A percentile compares a stretch with the other conserved stretches of the same genome.
Conservation (phyloP, 306 rosid genomes). For the Vigna reflexopilosa region DNA sequence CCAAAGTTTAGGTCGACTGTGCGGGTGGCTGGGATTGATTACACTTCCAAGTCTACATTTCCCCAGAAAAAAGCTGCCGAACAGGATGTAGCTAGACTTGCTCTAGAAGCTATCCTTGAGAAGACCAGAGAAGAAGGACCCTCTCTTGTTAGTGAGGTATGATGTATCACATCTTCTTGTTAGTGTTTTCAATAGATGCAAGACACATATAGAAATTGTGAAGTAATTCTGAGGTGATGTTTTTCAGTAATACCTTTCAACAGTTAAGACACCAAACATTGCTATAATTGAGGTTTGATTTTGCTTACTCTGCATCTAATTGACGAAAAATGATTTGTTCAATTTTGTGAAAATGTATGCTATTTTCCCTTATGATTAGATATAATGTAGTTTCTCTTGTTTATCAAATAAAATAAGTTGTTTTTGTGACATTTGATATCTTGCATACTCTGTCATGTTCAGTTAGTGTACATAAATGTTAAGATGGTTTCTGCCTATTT, state of each 20-base stretch:
- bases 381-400: neutral
- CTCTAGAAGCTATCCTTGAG: conserved; percentile 38
- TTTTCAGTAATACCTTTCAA: neutral
- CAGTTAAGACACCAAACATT: neutral
- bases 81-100: conserved; percentile 60
- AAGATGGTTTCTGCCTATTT: neutral
- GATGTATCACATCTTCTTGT: neutral
- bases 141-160: conserved; percentile 53
- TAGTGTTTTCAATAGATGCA: neutral
- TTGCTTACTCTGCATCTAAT: neutral
- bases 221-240: conserved; percentile 3
- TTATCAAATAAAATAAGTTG: neutral
- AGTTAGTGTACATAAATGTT: neutral
- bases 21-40: conserved; percentile 45
- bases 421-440: neutral
- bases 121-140: conserved; percentile 45
- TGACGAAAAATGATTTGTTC: neutral
- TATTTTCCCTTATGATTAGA: neutral
- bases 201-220: neutral
- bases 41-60: conserved; percentile 48
- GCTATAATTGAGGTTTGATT: conserved; percentile 1
- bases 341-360: neutral
- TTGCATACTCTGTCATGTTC: neutral
- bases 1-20: conserved; percentile 56
- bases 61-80: conserved; percentile 53